Evolutionary conservation across 805 yeast genomes (phyloP), one percentile per base, ranked within the genome.

Genomic region (Candida incommunis): DNA sequence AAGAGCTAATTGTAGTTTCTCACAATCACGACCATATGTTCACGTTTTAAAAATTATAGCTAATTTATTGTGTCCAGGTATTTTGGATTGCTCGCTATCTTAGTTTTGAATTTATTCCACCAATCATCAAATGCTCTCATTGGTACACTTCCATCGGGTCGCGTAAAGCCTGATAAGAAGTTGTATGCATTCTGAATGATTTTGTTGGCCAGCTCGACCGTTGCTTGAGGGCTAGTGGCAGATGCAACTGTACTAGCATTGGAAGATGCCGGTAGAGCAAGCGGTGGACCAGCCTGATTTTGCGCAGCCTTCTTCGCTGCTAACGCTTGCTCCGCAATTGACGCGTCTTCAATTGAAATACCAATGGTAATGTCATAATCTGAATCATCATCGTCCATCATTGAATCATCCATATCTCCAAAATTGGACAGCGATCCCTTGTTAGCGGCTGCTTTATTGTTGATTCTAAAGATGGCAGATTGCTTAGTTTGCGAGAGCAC

Each of bases 131-230:
- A 90, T 40, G 78, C 82, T 56, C 80, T 83, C 57, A 90, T 83
- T 2, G 88, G 82, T 2, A 90, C 96, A 53, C 78, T 84, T 2
- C 95, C 94, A 21, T 74, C 68, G 3, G 66, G 60, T 56, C 86
- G 95, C 4, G 86, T 73, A 59, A 88, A 90, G n/a, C 96, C 84
- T 1, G 94, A 78, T 42, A 90, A 63, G 59, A 75, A 92, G 58
- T 92, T 88, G 64, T 90, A 92, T 1, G 96, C 96, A 61, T 92
- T 86, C 31, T 79, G 79, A 20, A 92, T 94, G 46, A 92, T 86
- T 58, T 83, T 84, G 49, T 82, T 84, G 1, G 96, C 96, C 46
- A 90, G 61, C 0, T 65, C 64, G 1, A 86, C 82, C 1, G 78
- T 70, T 22, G 67, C 52, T n/a, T n/a, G n/a, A n/a, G n/a, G n/a